A percentile compares a stretch with the other conserved stretches of the same genome.
These are phyloP conservation scores for Dactylonectria estremocensis DNA, from an alignment of 2,329 filamentous ascomycete species.

Conservation along the genomic window DNA sequence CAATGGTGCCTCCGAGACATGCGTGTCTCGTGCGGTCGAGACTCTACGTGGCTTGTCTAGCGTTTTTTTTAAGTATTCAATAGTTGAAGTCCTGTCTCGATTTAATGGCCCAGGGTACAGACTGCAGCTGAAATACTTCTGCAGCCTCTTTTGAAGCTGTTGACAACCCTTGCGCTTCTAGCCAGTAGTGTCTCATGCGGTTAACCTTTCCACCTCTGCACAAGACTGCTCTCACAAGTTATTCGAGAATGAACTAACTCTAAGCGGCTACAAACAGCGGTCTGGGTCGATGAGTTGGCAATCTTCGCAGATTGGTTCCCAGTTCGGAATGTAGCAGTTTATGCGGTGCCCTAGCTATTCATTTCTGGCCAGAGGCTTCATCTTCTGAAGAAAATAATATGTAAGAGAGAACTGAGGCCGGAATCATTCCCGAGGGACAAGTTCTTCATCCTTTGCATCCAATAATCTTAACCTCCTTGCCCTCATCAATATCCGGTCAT, in stretches of 20 bases:
- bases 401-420: neutral
- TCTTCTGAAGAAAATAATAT: neutral
- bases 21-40: neutral
- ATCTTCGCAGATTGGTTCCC: neutral
- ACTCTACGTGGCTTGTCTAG: neutral
- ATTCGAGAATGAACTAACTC: neutral
- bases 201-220: too few relatives aligned
- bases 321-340: neutral
- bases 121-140: too few relatives aligned
- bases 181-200: too few relatives aligned
- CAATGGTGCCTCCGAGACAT: neutral
- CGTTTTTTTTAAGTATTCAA: neutral
- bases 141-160: too few relatives aligned
- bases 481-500: neutral
- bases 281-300: neutral
- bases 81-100: too few relatives aligned
- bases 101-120: too few relatives aligned
- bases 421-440: neutral
- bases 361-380: neutral
- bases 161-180: too few relatives aligned
- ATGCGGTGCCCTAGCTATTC: neutral
- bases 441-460: neutral
- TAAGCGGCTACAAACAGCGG: neutral
- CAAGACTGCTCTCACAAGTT: too few relatives aligned
- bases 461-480: neutral